These are phyloP conservation scores for Mycosphaerella arachidis DNA, from an alignment of 2,329 filamentous ascomycete genomes.

Conservation along the genomic window DNA sequence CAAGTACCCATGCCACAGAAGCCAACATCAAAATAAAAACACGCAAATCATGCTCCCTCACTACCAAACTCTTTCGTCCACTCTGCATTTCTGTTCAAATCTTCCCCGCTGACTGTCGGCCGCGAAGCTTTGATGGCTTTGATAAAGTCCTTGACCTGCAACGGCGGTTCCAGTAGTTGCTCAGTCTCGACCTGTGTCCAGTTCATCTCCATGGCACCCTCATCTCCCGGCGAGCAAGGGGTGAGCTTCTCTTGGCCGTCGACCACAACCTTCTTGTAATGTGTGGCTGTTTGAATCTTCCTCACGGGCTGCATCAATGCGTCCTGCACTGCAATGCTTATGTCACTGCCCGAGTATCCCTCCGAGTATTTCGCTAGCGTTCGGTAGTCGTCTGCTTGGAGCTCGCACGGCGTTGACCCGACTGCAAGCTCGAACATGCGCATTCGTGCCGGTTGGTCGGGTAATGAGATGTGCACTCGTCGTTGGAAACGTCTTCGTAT, in stretches of 20 bases:
- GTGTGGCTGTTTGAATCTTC: conserved; percentile 94
- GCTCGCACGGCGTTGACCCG: conserved; percentile 84
- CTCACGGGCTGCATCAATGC: conserved; percentile 96
- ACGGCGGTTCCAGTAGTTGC: conserved; percentile 76
- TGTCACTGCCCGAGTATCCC: conserved; percentile 94
- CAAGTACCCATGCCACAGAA: not conserved
- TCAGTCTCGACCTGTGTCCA: conserved; percentile 86
- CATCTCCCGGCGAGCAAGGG: conserved; percentile 89
- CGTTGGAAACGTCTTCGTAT: conserved; percentile 95
- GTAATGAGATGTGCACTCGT: conserved; percentile 89
- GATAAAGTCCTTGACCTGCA: conserved; percentile 87
- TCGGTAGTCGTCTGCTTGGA: conserved; percentile 73
- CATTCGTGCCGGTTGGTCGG: conserved; percentile 79
- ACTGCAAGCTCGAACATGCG: conserved; percentile 95
- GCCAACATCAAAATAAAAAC: not conserved
- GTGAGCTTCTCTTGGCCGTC: conserved; percentile 67
- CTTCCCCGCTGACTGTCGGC: conserved; percentile 84
- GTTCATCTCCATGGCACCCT: conserved; percentile 82
- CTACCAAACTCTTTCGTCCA: conserved; percentile 97
- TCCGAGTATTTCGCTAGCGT: conserved; percentile 77
- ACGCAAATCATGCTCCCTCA: conserved; percentile 58
- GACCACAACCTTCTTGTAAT: conserved; percentile 82
- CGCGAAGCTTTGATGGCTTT: conserved; percentile 83
- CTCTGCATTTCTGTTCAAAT: conserved; percentile 76
- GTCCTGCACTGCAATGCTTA: conserved; percentile 90